A percentile compares a stretch with the other conserved stretches of the same genome.
These are phyloP conservation scores for Fusarium brachygibbosum DNA, from an alignment of 2,329 filamentous ascomycete genomes.

Conservation along the genomic window DNA sequence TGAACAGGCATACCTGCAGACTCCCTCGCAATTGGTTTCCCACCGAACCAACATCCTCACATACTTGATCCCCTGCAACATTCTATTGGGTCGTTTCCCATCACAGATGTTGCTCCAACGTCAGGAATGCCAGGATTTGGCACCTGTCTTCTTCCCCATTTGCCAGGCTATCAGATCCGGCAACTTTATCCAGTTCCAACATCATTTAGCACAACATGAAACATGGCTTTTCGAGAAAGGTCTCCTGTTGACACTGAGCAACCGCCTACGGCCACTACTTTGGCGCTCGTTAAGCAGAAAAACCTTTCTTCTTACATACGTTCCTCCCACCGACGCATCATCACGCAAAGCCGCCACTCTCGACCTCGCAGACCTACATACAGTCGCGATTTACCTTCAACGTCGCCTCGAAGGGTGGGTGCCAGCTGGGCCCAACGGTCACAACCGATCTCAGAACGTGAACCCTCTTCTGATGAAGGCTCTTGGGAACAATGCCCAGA, in stretches of 20 bases:
- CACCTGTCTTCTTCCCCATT: conserved; percentile 78
- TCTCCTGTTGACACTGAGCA: conserved; percentile 80
- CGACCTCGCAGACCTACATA: conserved; percentile 76
- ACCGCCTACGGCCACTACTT: conserved; percentile 82
- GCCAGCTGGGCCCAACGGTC: conserved; percentile 54
- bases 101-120: conserved; percentile 74
- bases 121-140: conserved; percentile 72
- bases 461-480: conserved; percentile 66
- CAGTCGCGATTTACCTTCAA: conserved; percentile 75
- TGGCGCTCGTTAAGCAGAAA: conserved; percentile 87
- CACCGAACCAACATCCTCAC: conserved; percentile 86
- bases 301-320: conserved; percentile 82
- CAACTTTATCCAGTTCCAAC: conserved; percentile 79
- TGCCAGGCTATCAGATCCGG: conserved; percentile 79
- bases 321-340: conserved; percentile 69
- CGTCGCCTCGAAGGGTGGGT: conserved; percentile 71
- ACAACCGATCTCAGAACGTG: conserved; percentile 58
- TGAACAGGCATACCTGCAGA: conserved; percentile 83
- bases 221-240: conserved; percentile 82
- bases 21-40: conserved; percentile 69
- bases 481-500: conserved; percentile 61
- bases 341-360: conserved; percentile 79
- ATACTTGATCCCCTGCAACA: conserved; percentile 84
- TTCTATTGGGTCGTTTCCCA: conserved; percentile 88
- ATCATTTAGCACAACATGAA: conserved; percentile 73